Conservation (phyloP, 1,139 yeast species). For the Saccharomyces hybrid region DNA sequence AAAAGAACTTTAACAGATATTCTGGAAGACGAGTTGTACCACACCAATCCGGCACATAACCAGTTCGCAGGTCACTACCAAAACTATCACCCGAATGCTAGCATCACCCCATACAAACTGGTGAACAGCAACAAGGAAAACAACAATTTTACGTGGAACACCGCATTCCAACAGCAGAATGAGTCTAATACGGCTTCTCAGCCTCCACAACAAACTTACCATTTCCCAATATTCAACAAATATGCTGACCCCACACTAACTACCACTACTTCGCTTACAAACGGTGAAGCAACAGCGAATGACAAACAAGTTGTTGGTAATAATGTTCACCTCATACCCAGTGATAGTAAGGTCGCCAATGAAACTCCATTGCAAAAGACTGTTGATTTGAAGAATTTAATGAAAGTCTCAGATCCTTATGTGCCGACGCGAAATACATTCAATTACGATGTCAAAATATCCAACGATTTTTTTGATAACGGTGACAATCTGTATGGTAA, state of each 20-base stretch:
- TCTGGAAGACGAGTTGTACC: slow-evolving; percentile 59
- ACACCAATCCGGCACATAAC: slow-evolving; percentile 13
- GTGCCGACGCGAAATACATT: background rate
- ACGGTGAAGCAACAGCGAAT: background rate
- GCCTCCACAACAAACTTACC: slow-evolving; percentile 1
- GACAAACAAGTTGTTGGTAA: slow-evolving; percentile 1
- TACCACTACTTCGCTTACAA: slow-evolving; percentile 18
- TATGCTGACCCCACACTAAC: slow-evolving; percentile 36
- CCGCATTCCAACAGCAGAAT: slow-evolving; percentile 11
- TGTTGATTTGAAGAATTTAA: slow-evolving; percentile 19
- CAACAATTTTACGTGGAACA: background rate
- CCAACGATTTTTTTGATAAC: slow-evolving; percentile 8
- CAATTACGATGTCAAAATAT: slow-evolving; percentile 10
- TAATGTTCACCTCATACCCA: background rate
- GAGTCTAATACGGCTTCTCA: slow-evolving; percentile 5
- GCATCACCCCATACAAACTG: background rate
- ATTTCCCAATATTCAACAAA: slow-evolving; percentile 30
- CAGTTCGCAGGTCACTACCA: slow-evolving; percentile 1
- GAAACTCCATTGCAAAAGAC: slow-evolving; percentile 22
- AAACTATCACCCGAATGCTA: slow-evolving; percentile 1
- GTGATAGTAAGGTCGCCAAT: background rate
- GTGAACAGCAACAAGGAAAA: background rate
- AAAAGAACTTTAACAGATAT: slow-evolving; percentile 49
- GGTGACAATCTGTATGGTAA: slow-evolving; percentile 10
- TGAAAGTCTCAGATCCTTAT: slow-evolving; percentile 8